Evolutionary conservation across 306 rosid genomes (phyloP), one percentile per base, ranked within the genome.

Genomic region (Dicorynia guianensis): DNA sequence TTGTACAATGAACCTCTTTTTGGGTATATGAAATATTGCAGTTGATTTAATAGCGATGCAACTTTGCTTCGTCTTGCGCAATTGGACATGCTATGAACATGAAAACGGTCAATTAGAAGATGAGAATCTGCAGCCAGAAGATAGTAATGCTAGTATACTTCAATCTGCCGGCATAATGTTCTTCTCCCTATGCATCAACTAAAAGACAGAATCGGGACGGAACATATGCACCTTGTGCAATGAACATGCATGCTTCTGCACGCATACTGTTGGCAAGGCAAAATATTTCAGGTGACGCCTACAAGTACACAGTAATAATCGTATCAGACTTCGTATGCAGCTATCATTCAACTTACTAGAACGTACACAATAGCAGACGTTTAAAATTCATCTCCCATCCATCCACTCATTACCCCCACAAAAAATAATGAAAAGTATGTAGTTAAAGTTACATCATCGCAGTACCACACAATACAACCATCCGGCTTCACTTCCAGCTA

Each of bases 61-160:
- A 39, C 89, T 84, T 10, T 49, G 63, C 72, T 85, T 90, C 78
- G 65, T 13, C 18, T 82, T 95, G 86, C 71, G 67, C 78, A 92
- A 95, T 87, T 90, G 95, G 97, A 79, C 66, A 69, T 87, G 92
- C 64, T 71, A 88, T 14, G 87, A 77, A 6, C 58, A 75, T 72
- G 84, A 62, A 74, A 25, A 65, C 52, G 20, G 30, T 25, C 30
- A 75, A 55, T 72, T 48, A 18, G 77, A 61, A 77, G 86, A 78
- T 48, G 67, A 59, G 69, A 54, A 75, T 67, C 49, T 66, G 15
- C 89, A 87, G 82, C 80, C 82, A 33, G 79, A 86, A 78, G 87
- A 84, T 40, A 79, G 86, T 15, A 30, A 43, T 43, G n/a, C n/a
- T n/a, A 39, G 57, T 62, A 15, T 49, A 40, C 65, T 67, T 63